Base-by-base conservation (phyloP, 176 grass and related monocot genomes). In the Pontederia paniculata region DNA sequence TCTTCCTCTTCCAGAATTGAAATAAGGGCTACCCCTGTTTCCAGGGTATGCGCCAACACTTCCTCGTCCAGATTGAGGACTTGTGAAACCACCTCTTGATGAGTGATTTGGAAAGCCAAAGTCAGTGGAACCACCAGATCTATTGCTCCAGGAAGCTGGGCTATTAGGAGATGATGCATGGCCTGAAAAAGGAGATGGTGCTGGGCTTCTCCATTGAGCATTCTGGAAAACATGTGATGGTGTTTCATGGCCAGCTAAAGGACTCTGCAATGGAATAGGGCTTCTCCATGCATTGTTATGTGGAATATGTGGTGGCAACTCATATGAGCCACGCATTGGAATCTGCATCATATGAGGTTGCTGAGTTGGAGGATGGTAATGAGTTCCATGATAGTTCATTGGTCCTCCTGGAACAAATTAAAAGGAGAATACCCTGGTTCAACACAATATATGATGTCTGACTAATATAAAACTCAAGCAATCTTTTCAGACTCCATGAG, bases 281-380 rank as follows among this genome's bases (percentile, higher is more conserved):
- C 44, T 63, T 63, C 60, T 63, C 60, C 43, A 48, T 14, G 60
- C 20, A 23, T 7, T 63, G 9, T 48, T 48, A 7, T 63, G 44
- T 22, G 60, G 21, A 48, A 63, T 20, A 47, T 37, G 19, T 63
- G 60, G 47, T 23, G 44, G 17, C 11, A 14, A 14, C 14, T 13
- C 5, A 15, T 25, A 63, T 13, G 17, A 46, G 18, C 60, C 13
- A 63, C 12, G 16, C 22, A 47, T 11, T 63, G 60, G 44, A 21
- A 41, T 17, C 2, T 63, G 60, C 17, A 19, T 14, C 19, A n/a
- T 12, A 57, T 28, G 54, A 28, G 13, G 7, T 9, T 19, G 60
- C 7, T 47, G 42, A 20, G 45, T n/a, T 21, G 59, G 20, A 62
- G 18, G 18, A 22, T 9, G 14, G 21, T 12, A 45, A 17, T 8